Evolutionary conservation across 768 basidiomycete genomes (phyloP).

Genomic region (Boletus pseudo-olivaceus): DNA sequence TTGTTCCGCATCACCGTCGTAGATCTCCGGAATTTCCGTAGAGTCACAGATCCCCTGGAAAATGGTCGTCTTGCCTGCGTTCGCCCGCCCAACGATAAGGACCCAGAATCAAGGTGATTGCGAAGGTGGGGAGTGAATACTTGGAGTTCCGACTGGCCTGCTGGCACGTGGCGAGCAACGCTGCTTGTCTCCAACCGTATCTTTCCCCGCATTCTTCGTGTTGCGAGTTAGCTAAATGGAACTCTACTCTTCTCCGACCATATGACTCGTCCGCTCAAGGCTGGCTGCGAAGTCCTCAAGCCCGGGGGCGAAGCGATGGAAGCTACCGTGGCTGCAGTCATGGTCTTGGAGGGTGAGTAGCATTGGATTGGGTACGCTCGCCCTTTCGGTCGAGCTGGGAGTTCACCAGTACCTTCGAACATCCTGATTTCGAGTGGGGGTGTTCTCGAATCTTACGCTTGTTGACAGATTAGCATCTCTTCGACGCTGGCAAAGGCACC

Average conservation of each 20-base stretch:
- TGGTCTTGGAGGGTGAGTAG: conserved; percentile 61
- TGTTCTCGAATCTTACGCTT: background rate
- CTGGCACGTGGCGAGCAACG: no score
- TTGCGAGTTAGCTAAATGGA: no score
- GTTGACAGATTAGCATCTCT: conserved; percentile 62
- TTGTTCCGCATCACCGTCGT: background rate
- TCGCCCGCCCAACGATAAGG: conserved; percentile 3
- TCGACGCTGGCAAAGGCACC: conserved; percentile 78
- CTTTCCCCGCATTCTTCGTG: no score
- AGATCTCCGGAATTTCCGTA: conserved; percentile 5
- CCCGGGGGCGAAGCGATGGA: conserved; percentile 80
- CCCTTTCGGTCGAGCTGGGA: no score
- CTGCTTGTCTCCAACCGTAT: no score
- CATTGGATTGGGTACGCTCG: background rate
- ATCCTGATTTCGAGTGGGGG: background rate
- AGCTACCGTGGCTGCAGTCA: conserved; percentile 72
- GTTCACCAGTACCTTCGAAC: no score
- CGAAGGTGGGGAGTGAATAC: no score
- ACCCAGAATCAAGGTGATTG: no score
- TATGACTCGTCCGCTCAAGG: conserved; percentile 50
- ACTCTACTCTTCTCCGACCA: no score
- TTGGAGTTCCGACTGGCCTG: no score
- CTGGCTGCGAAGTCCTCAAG: conserved; percentile 60
- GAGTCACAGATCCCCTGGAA: conserved; percentile 2
- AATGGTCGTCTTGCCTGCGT: conserved; percentile 6